Evolutionary conservation across 441 rosid genomes (phyloP), one percentile per base, ranked within the genome.

Genomic region (Daphne laureola): DNA sequence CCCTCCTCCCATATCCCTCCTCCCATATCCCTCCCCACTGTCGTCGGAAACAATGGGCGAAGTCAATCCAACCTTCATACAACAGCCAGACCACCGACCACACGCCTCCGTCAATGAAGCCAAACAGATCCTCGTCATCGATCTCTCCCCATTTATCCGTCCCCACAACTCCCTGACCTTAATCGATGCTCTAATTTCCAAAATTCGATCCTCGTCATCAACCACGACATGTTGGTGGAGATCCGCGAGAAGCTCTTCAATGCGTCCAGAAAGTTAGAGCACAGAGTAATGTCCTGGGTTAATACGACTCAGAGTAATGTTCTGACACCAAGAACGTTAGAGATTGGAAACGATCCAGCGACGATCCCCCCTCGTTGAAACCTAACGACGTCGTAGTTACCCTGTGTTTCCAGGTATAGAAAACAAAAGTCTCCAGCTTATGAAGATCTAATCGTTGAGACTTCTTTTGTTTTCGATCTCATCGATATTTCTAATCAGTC

Each of bases 261-360:
- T 6, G 51, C 66, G 3, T 54, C 80, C 17, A 72, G 67, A 36
- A 62, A 61, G 0, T 86, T 86, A 73, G 78, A 50, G 74, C 62
- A 41, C 87, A 79, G 62, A 58, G 41, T 53, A 67, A 54, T 12
- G 69, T 61, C 15, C 17, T 65, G 70, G 94, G 91, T 0, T 88
- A 79, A 49, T 71, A 76, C 64, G 87, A 88, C 21, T 66, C 57
- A 0, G 96, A 88, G 60, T 84, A n/a, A n/a, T n/a, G n/a, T n/a
- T n/a, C n/a, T n/a, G n/a, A 76, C 59, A 85, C 89, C 17, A 85
- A 83, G 70, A 88, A 83, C 67, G 82, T 85, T 55, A 72, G 86
- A 66, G 97, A 86, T 12, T 90, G 93, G 97, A 86, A 82, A 78
- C 14, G 74, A 75, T 7, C 82, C 79, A 2, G 72, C 76, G 1